Conservation (phyloP, 768 basidiomycete species). For the Tulasnella calospora region DNA sequence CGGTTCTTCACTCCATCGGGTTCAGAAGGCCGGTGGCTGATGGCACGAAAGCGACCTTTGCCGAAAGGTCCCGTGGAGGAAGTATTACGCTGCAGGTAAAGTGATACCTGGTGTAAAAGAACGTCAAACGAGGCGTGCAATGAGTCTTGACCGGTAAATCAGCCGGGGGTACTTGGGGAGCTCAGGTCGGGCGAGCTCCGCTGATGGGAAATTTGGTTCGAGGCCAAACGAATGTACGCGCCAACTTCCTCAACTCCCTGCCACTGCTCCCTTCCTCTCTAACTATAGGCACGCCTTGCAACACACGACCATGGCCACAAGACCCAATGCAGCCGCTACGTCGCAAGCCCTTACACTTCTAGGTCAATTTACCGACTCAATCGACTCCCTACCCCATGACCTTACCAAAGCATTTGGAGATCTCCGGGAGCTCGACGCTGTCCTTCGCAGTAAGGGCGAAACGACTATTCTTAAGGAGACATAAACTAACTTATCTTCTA, state of each 20-base stretch:
- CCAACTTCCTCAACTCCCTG: background rate
- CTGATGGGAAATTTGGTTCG: background rate
- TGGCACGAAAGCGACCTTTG: too few species aligned
- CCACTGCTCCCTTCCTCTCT: background rate
- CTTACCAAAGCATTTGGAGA: constrained; percentile 93
- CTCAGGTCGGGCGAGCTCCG: background rate
- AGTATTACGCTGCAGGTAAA: background rate
- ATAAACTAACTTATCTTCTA: background rate
- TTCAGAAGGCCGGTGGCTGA: too few species aligned
- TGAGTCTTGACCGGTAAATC: background rate
- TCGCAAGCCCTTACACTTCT: constrained; percentile 42
- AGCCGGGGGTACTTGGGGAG: background rate
- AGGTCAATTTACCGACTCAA: constrained; percentile 81
- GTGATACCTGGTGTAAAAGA: background rate
- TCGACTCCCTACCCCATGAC: constrained; percentile 90
- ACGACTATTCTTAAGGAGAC: background rate
- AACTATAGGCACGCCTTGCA: background rate
- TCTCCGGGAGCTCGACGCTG: constrained; percentile 96
- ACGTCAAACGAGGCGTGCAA: background rate
- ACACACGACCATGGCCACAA: background rate
- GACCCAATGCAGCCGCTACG: constrained; percentile 1
- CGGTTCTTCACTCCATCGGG: background rate
- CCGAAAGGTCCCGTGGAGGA: background rate
- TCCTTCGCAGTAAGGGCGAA: constrained; percentile 49
- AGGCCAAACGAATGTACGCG: constrained; percentile 7